Base-by-base conservation (phyloP, 139 green algal genomes). In the Chlamydomonas incerta region DNA sequence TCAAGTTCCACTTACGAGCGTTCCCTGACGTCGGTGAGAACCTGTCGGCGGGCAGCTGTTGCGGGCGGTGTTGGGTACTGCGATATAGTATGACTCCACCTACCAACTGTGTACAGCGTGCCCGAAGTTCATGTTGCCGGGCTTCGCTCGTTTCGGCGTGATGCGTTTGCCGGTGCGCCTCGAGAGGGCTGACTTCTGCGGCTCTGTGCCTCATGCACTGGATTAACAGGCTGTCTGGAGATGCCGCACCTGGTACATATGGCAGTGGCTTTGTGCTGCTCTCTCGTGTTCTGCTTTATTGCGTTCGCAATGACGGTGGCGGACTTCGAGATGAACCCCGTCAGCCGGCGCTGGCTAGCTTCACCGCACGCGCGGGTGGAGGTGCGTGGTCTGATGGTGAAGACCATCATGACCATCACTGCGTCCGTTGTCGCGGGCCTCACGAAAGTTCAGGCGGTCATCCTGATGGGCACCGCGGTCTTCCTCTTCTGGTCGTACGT, bases 221-320 rank as follows among this genome's bases (percentile, higher is more conserved):
- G n/a, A n/a, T n/a, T 50, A 26, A 20, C 87, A 91, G 80, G 85
- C 24, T 94, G 91, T 81, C 65, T 86, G 66, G 15, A n/a, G 1
- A 87, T 91, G 85, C 91, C 91, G 14, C 89, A 94, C 74, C 52
- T 91, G n/a, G 58, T 66, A 2, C 66, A 86, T 33, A n/a, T 89
- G 1, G 74, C 71, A 6, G 72, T 94, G 6, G 79, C 89, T 0
- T 37, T 84, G 9, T 55, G 77, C 17, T 70, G 77, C 34, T 74
- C 72, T 0, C 9, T 87, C 0, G 34, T 91, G 4, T 86, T 87
- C 62, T 87, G 88, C 46, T 66, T 75, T 62, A 83, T 91, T 9
- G 82, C 80, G 13, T 85, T 87, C 24, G 71, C 88, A 11, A 80
- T 92, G 46, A 82, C 91, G 0, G 74, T 91, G 0, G 90, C 86